Evolutionary conservation across 768 basidiomycete genomes (phyloP).

Genomic region (Podaxis carcinomalis): DNA sequence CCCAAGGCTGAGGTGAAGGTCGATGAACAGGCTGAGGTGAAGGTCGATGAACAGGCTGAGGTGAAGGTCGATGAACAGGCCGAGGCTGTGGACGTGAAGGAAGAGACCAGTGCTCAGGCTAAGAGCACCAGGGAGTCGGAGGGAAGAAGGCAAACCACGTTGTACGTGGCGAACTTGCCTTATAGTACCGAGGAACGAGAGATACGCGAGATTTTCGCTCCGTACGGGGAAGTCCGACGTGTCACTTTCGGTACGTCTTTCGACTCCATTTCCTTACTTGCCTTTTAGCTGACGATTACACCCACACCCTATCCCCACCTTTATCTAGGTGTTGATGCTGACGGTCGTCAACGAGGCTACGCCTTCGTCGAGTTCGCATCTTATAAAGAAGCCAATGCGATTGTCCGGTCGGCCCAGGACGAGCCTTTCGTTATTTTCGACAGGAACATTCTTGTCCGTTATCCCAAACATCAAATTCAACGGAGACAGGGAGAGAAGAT

Average conservation of each 20-base stretch:
- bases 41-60: not conserved
- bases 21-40: not conserved
- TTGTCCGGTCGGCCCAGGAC: constrained; percentile 28
- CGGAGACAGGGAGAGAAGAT: not conserved
- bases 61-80: not conserved
- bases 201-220: constrained; percentile 34
- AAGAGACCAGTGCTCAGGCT: not conserved
- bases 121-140: not conserved
- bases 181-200: constrained; percentile 38
- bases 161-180: constrained; percentile 54
- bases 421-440: constrained; percentile 48
- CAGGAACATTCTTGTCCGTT: constrained; percentile 40
- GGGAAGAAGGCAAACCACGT: constrained; percentile 17
- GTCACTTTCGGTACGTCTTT: constrained; percentile 38
- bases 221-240: constrained; percentile 36
- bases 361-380: constrained; percentile 41
- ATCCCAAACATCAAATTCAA: constrained; percentile 19
- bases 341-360: constrained; percentile 39
- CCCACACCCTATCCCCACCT: not conserved
- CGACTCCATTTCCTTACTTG: not conserved
- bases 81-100: not conserved
- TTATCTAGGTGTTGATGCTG: constrained; percentile 4
- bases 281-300: not conserved
- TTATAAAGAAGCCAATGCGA: constrained; percentile 31
- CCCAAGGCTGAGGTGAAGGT: not conserved